A percentile compares a stretch with the other conserved stretches of the same genome.
Conservation (phyloP, 169 alveolate species). For the Theileria orientalis region DNA sequence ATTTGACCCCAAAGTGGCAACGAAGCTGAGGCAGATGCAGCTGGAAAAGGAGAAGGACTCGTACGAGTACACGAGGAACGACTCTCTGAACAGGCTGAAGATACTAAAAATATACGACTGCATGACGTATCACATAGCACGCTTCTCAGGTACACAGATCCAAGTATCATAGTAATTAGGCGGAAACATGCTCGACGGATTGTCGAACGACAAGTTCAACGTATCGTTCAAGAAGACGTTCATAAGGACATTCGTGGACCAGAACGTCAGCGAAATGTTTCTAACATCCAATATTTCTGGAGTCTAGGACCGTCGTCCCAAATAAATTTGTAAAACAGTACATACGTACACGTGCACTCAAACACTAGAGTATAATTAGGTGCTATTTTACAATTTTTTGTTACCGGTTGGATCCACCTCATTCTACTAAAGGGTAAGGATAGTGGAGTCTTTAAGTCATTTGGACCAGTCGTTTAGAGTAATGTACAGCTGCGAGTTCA, state of each 20-base stretch:
- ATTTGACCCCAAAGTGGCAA: constrained; percentile 57
- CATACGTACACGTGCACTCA: neutral
- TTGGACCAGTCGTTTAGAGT: constrained; percentile 1
- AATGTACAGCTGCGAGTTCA: neutral
- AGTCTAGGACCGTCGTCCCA: constrained; percentile 4
- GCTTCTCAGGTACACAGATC: constrained; percentile 26
- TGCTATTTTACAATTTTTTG: neutral
- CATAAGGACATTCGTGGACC: constrained; percentile 61
- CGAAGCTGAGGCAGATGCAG: constrained; percentile 42
- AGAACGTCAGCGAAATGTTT: constrained; percentile 45
- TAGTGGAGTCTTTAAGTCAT: constrained; percentile 1
- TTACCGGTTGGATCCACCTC: neutral
- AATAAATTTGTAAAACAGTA: neutral
- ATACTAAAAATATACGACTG: constrained; percentile 47
- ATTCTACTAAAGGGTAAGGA: neutral
- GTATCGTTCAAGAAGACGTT: constrained; percentile 52
- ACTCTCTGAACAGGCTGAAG: constrained; percentile 26
- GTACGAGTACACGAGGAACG: constrained; percentile 40
- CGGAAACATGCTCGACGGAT: constrained; percentile 55
- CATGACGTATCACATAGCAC: constrained; percentile 26
- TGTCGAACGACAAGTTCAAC: constrained; percentile 56
- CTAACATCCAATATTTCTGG: constrained; percentile 49
- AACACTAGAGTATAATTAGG: no score
- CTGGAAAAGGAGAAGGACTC: constrained; percentile 33
- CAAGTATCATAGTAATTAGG: neutral